Base-by-base conservation (phyloP, 495 filamentous ascomycete genomes). In the Stereocaulon alpinum region DNA sequence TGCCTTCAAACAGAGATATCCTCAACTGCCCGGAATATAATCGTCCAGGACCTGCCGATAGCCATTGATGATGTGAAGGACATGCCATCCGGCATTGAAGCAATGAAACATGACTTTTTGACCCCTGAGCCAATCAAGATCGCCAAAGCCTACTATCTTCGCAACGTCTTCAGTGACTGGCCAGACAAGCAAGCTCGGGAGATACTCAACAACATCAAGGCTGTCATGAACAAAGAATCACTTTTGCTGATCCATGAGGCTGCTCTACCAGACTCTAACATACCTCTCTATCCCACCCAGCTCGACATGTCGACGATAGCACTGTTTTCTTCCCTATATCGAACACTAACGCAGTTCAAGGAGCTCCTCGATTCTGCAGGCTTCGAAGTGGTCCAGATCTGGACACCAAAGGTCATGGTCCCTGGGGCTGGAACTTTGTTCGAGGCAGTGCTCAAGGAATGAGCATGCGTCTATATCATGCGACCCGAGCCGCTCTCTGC, bases 251-350 rank as follows among this genome's bases (percentile, higher is more conserved):
- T 84, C 32, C 78, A 81, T 59, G 79, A 83, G 65, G 75, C 74
- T 58, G 71, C 82, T 9, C 67, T 82, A 15, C 74, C 71, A 12
- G 70, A 73, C 45, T 63, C 65, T 57, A 70, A 70, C 3, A 70
- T 79, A 2, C 62, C 67, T 11, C 71, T 72, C 63, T 66, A 63
- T 0, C 70, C 69, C 15, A 74, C 76, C 0, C 67, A 65, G 14
- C 61, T 81, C 55, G 79, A 81, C 56, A 60, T 77, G 57, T 66
- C 74, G 43, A 80, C 79, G 74, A 55, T 80, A 69, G 65, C 66
- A 18, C 53, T 69, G 17, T 55, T 40, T 20, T 49, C 47, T 17
- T 49, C 47, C 14, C 20, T 30, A 6, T 10, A 30, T 5, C 47
- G 47, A 14, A 49, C 47, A 15, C 24, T 27, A 22, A 27, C 5